These are phyloP conservation scores for Agapanthus africanus DNA, from an alignment of 106 monocot genomes.

Conservation along the genomic window DNA sequence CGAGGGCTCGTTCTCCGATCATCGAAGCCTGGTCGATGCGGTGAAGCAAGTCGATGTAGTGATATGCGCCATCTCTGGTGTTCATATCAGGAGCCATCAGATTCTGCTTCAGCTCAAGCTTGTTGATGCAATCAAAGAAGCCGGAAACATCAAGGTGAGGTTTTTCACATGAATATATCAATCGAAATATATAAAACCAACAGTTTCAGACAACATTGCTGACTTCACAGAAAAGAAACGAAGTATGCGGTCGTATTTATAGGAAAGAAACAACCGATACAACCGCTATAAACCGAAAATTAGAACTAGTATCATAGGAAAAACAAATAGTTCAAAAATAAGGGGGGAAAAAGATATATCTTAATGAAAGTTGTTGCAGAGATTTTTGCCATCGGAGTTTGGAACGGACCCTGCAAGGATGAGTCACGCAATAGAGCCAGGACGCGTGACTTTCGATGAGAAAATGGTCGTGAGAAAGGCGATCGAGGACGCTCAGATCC, in stretches of 20 bases:
- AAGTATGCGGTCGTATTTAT: too few species aligned
- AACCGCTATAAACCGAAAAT: too few species aligned
- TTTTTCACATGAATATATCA: too few species aligned
- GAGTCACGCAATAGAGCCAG: slow-evolving; percentile 35
- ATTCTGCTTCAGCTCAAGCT: slow-evolving; percentile 68
- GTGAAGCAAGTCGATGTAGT: slow-evolving; percentile 46
- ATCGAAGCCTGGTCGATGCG: slow-evolving; percentile 46
- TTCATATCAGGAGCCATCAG: slow-evolving; percentile 43
- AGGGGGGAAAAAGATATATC: background rate
- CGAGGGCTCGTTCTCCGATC: slow-evolving; percentile 43
- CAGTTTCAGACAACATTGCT: background rate
- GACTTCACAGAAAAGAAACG: too few species aligned
- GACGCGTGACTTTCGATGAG: slow-evolving; percentile 42
- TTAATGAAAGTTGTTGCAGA: slow-evolving; percentile 15
- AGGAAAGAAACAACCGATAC: too few species aligned
- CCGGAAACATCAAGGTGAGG: slow-evolving; percentile 51
- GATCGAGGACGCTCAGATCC: slow-evolving; percentile 40
- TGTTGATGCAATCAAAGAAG: slow-evolving; percentile 57
- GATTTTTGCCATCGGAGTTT: slow-evolving; percentile 64
- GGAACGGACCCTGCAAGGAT: slow-evolving; percentile 52
- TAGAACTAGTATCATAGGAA: too few species aligned
- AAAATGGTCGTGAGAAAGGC: slow-evolving; percentile 55
- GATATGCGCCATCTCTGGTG: slow-evolving; percentile 53
- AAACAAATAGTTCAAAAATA: background rate
- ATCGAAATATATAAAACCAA: too few species aligned